phyloP scores from a whole-genome alignment of 768 basidiomycete species.

The Saitozyma sp. region DNA sequence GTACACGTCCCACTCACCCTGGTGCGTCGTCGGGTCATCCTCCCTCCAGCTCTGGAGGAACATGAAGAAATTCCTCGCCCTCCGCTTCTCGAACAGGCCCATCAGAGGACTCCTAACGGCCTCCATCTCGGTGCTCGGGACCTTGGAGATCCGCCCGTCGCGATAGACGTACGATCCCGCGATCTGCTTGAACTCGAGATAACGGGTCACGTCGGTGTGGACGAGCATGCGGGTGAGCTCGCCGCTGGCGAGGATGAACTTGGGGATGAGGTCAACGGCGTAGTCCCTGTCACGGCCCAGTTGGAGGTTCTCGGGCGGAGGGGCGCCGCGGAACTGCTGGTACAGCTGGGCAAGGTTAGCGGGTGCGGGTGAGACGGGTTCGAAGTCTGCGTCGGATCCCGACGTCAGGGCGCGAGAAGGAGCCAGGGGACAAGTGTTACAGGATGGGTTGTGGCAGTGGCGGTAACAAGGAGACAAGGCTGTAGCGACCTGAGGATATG shows the following conservation, averaged over 20 bases:
- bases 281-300: slow-evolving; percentile 93
- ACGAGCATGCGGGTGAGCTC: slow-evolving; percentile 97
- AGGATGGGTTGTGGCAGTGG: too few species aligned
- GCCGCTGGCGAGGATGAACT: slow-evolving; percentile 98
- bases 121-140: slow-evolving; percentile 96
- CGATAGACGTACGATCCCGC: slow-evolving; percentile 97
- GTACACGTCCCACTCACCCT: slow-evolving; percentile 61
- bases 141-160: slow-evolving; percentile 94
- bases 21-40: slow-evolving; percentile 91
- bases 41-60: slow-evolving; percentile 95
- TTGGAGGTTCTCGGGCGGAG: slow-evolving; percentile 71
- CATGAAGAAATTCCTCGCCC: slow-evolving; percentile 98
- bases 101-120: slow-evolving; percentile 91
- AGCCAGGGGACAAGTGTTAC: too few species aligned
- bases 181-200: slow-evolving; percentile 99
- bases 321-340: slow-evolving; percentile 84
- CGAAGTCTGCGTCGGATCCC: too few species aligned
- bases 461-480: too few species aligned
- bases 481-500: too few species aligned
- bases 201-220: slow-evolving; percentile 96
- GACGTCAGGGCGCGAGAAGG: too few species aligned
- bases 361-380: too few species aligned
- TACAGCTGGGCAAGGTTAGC: slow-evolving; percentile 66
- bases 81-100: slow-evolving; percentile 98
- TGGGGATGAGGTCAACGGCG: slow-evolving; percentile 95